Evolutionary conservation across 176 grass and related monocot species (phyloP).

Genomic region (Hyparrhenia diplandra): DNA sequence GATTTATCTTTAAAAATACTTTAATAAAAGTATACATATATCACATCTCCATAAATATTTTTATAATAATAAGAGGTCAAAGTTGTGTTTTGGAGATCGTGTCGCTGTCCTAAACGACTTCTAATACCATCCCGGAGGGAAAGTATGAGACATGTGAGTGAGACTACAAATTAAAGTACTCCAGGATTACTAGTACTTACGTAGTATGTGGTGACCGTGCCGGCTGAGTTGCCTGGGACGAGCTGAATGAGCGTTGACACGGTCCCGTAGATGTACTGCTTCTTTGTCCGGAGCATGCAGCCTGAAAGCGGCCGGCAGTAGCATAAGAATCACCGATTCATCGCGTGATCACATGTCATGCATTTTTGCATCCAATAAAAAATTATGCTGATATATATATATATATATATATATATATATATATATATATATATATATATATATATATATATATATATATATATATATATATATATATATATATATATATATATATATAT

Average conservation of each 20-base stretch:
- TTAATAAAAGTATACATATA: too few relatives aligned
- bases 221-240: constrained; percentile 59
- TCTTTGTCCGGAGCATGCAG: constrained; percentile 58
- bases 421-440: too few relatives aligned
- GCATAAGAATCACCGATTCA: constrained; percentile 17
- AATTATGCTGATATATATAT: neutral
- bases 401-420: neutral
- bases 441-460: too few relatives aligned
- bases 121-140: too few relatives aligned
- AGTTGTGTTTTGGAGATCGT: too few relatives aligned
- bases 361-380: neutral
- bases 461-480: too few relatives aligned
- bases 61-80: too few relatives aligned
- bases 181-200: constrained; percentile 19
- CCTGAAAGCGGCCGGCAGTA: constrained; percentile 12
- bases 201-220: constrained; percentile 77
- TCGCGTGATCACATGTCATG: neutral
- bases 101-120: too few relatives aligned
- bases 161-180: neutral
- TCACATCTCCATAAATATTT: too few relatives aligned
- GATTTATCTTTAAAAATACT: too few relatives aligned
- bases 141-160: too few relatives aligned
- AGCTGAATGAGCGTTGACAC: constrained; percentile 61
- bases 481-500: too few relatives aligned
- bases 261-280: constrained; percentile 68